Base-by-base conservation (phyloP, 257 asterid species). In the Solanum chiquidenum region DNA sequence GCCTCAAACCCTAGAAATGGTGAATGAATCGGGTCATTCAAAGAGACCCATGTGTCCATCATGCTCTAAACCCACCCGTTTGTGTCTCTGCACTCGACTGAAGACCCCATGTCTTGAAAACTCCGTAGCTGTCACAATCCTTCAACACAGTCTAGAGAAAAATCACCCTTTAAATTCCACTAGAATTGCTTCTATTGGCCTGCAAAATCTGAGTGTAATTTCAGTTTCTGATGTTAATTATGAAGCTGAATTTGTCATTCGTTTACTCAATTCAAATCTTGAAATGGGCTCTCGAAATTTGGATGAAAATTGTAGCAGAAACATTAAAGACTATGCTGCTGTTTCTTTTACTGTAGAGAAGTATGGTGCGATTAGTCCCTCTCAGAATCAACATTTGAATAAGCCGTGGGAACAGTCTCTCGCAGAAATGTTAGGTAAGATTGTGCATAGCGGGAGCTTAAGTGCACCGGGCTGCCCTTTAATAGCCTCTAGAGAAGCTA, bases 101-200 rank as follows among this genome's bases (percentile, higher is more conserved):
- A 94, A 77, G 52, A 83, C 89, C 38, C 97, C 97, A 9, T 38
- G 44, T 71, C 91, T 93, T 75, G 86, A 90, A 2, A 95, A 93
- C 94, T 91, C 98, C 1, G 92, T 94, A 44, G 90, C 95, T 83
- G 90, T 95, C 89, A 94, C 98, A 40, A 91, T 97, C 72, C 96
- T 97, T 64, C 98, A 93, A 25, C 99, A 95, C 88, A 94, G 90
- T 29, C 91, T 92, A 20, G 99, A 97, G 91, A 92, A 92, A 82
- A 95, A 93, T 5, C 98, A 95, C 86, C 99, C 98, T 25, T 92
- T 95, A 9, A 97, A 97, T 88, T 94, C 98, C 79, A 86, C 98
- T 31, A 92, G 95, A 91, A 95, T 95, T 58, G 98, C 98, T 0
- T 89, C 91, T 42, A 88, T 95, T 18, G 98, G 97, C 44, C 92